A percentile compares a stretch with the other conserved stretches of the same genome.
Conservation (phyloP, 441 rosid genomes). For the Biscutella laevigata region DNA sequence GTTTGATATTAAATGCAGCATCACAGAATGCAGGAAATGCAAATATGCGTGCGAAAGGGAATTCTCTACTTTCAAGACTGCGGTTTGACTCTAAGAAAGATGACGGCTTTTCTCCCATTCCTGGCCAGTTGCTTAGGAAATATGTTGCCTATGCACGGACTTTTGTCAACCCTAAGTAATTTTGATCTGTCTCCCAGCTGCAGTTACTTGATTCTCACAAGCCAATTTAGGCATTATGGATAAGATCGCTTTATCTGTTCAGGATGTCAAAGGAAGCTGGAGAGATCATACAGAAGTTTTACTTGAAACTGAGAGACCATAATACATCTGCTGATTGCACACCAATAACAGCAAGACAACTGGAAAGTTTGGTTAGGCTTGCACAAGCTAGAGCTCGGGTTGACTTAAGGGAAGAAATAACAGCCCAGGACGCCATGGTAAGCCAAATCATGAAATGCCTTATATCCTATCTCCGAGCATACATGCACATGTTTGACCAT, state of each 20-base stretch:
- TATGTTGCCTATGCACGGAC: slow-evolving; percentile 89
- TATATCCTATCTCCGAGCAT: background rate
- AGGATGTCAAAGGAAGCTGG: slow-evolving; percentile 96
- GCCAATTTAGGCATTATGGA: slow-evolving; percentile 6
- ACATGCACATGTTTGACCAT: slow-evolving; percentile 15
- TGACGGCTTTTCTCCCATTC: slow-evolving; percentile 68
- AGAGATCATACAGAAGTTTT: slow-evolving; percentile 80
- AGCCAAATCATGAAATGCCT: slow-evolving; percentile 3
- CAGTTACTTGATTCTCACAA: background rate
- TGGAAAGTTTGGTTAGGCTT: slow-evolving; percentile 90
- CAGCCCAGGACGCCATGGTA: slow-evolving; percentile 81
- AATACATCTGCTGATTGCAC: slow-evolving; percentile 88
- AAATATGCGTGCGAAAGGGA: slow-evolving; percentile 37
- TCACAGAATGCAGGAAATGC: slow-evolving; percentile 32
- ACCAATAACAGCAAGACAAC: slow-evolving; percentile 95
- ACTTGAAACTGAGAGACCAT: slow-evolving; percentile 77
- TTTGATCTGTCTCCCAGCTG: slow-evolving; percentile 18
- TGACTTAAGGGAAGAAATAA: slow-evolving; percentile 88
- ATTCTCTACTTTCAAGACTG: slow-evolving; percentile 74
- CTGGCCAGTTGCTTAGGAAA: slow-evolving; percentile 77
- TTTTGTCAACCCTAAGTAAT: slow-evolving; percentile 74
- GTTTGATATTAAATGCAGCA: slow-evolving; percentile 33
- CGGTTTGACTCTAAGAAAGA: slow-evolving; percentile 64
- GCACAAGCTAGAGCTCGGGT: slow-evolving; percentile 95
- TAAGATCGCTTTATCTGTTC: slow-evolving; percentile 14